Percentiles rank a stretch among this genome's conserved stretches.
Evolutionary conservation across 2,329 filamentous ascomycete genomes (phyloP).

Genomic region (Monosporascus sp.): DNA sequence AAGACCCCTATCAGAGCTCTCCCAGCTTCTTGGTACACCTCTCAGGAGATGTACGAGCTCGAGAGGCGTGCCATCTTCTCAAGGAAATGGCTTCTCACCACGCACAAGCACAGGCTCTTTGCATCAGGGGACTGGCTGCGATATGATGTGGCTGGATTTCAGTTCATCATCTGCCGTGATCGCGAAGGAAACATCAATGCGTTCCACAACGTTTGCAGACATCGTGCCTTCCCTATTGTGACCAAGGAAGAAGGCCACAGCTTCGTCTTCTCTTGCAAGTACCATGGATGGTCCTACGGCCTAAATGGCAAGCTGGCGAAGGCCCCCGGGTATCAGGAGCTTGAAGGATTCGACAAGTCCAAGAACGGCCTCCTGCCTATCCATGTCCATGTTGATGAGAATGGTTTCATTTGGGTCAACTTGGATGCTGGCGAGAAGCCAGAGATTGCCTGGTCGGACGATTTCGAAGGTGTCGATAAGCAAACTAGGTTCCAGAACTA

Average conservation of each 20-base stretch:
- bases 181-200: constrained; percentile 48
- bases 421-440: constrained; percentile 41
- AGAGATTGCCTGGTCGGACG: constrained; percentile 46
- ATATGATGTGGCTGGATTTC: constrained; percentile 50
- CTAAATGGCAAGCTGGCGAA: constrained; percentile 53
- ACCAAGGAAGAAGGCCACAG: constrained; percentile 44
- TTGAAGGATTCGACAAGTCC: constrained; percentile 51
- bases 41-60: constrained; percentile 50
- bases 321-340: constrained; percentile 52
- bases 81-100: constrained; percentile 50
- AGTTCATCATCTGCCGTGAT: constrained; percentile 49
- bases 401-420: constrained; percentile 57
- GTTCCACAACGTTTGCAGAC: constrained; percentile 60
- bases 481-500: constrained; percentile 41
- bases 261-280: constrained; percentile 53
- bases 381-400: constrained; percentile 47
- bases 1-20: constrained; percentile 27
- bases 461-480: constrained; percentile 43
- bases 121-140: constrained; percentile 49
- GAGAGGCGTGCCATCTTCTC: constrained; percentile 55
- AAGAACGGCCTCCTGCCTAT: constrained; percentile 53
- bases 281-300: constrained; percentile 61
- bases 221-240: constrained; percentile 56
- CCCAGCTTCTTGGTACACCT: constrained; percentile 48
- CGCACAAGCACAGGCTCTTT: constrained; percentile 31